These are phyloP conservation scores for Pseudonectria foliicola DNA, from an alignment of 2,329 filamentous ascomycete genomes.

Conservation along the genomic window DNA sequence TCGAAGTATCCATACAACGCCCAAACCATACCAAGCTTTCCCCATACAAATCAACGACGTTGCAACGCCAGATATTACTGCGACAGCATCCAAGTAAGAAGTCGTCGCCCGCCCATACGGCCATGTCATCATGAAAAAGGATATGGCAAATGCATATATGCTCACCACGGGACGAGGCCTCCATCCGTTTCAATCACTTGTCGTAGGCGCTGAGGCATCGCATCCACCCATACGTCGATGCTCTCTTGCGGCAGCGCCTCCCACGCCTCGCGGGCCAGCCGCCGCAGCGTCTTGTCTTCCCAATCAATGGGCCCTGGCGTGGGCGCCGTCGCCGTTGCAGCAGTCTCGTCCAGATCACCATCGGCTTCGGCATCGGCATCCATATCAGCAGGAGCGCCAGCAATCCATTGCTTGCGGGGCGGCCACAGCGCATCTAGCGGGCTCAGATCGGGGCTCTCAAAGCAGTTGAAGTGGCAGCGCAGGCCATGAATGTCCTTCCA, in stretches of 20 bases:
- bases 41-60: too few relatives aligned
- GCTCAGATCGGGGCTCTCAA: conserved; percentile 31
- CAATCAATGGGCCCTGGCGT: conserved; percentile 19
- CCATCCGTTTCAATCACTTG: conserved; percentile 27
- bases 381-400: conserved; percentile 8
- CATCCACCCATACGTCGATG: conserved; percentile 30
- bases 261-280: conserved; percentile 26
- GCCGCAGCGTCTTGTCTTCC: conserved; percentile 26
- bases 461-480: conserved; percentile 28
- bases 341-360: background rate
- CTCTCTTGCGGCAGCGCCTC: conserved; percentile 22
- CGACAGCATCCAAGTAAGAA: too few relatives aligned
- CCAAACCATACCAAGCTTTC: too few relatives aligned
- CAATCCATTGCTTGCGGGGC: conserved; percentile 27
- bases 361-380: background rate
- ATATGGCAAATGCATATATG: too few relatives aligned
- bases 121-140: too few relatives aligned
- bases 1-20: too few relatives aligned
- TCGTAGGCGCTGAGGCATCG: conserved; percentile 28
- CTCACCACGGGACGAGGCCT: conserved; percentile 27
- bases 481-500: conserved; percentile 30
- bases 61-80: too few relatives aligned
- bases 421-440: conserved; percentile 31
- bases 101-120: too few relatives aligned
- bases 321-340: background rate